These are phyloP conservation scores for Terfezia boudieri DNA, from an alignment of 495 filamentous ascomycete genomes.

Conservation along the genomic window DNA sequence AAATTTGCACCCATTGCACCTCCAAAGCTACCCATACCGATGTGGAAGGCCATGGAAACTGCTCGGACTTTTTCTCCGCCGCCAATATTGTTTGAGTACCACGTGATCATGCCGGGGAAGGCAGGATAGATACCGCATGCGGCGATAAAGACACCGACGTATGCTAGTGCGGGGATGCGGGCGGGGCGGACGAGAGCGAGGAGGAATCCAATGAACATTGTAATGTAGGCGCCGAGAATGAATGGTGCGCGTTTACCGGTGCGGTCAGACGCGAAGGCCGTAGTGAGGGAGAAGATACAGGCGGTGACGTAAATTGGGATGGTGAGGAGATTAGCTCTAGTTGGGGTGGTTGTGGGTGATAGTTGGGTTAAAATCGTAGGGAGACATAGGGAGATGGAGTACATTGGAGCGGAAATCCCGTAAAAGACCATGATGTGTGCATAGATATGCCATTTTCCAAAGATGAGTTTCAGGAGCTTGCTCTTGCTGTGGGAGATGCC, in stretches of 20 bases:
- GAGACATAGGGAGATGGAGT: constrained; percentile 51
- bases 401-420: constrained; percentile 44
- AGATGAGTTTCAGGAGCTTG: constrained; percentile 38
- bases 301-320: constrained; percentile 19
- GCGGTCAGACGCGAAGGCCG: constrained; percentile 10
- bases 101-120: constrained; percentile 46
- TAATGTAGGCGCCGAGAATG: constrained; percentile 2
- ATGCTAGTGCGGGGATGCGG: constrained; percentile 38
- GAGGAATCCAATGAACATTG: constrained; percentile 14
- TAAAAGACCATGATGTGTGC: constrained; percentile 34
- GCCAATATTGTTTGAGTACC: constrained; percentile 49
- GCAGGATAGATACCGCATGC: constrained; percentile 39
- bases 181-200: constrained; percentile 8
- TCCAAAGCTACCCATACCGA: constrained; percentile 49
- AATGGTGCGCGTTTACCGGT: constrained; percentile 9
- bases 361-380: constrained; percentile 36
- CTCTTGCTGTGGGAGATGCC: constrained; percentile 27
- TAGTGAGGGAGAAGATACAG: constrained; percentile 9
- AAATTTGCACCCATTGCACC: constrained; percentile 60
- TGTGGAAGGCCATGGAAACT: constrained; percentile 53
- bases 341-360: constrained; percentile 31
- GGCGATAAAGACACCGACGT: constrained; percentile 52
- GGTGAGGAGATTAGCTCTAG: constrained; percentile 45
- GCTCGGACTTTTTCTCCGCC: constrained; percentile 43
- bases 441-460: constrained; percentile 55